Evolutionary conservation across 257 asterid species (phyloP).

Genomic region (Marsdenia floribunda): DNA sequence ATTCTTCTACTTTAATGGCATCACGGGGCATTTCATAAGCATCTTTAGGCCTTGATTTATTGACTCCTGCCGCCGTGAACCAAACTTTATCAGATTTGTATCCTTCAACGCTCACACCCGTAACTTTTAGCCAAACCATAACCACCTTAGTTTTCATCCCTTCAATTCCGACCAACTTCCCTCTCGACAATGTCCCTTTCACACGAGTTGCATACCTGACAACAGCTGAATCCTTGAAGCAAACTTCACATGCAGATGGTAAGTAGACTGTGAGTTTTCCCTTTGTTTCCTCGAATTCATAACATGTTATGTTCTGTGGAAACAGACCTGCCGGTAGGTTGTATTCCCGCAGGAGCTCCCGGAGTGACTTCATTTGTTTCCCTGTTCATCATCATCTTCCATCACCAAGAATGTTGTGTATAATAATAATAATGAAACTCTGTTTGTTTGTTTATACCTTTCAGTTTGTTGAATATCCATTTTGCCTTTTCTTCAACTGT

Average conservation of each 20-base stretch:
- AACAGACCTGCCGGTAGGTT: constrained; percentile 85
- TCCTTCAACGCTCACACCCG: constrained; percentile 52
- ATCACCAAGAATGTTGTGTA: no score
- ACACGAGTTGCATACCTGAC: constrained; percentile 64
- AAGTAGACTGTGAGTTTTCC: constrained; percentile 68
- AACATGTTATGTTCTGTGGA: constrained; percentile 79
- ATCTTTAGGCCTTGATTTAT: constrained; percentile 79
- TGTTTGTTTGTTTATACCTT: constrained; percentile 42
- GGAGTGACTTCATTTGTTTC: constrained; percentile 60
- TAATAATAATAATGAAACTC: no score
- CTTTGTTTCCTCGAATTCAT: constrained; percentile 62
- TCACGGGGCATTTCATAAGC: constrained; percentile 67
- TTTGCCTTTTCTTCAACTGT: constrained; percentile 96
- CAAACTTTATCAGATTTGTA: constrained; percentile 82
- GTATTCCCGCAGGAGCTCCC: constrained; percentile 73
- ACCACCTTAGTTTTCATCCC: constrained; percentile 93
- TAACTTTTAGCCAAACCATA: constrained; percentile 84
- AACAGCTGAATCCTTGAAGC: constrained; percentile 85
- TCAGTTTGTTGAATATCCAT: constrained; percentile 95
- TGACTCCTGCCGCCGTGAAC: constrained; percentile 85
- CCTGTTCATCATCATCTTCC: constrained; percentile 21
- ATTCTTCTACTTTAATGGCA: constrained; percentile 56
- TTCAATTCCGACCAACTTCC: constrained; percentile 71
- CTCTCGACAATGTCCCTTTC: constrained; percentile 74
- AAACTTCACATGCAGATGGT: constrained; percentile 62